Conservation (phyloP, 2,329 filamentous ascomycete genomes). For the Diaporthe citriasiana region DNA sequence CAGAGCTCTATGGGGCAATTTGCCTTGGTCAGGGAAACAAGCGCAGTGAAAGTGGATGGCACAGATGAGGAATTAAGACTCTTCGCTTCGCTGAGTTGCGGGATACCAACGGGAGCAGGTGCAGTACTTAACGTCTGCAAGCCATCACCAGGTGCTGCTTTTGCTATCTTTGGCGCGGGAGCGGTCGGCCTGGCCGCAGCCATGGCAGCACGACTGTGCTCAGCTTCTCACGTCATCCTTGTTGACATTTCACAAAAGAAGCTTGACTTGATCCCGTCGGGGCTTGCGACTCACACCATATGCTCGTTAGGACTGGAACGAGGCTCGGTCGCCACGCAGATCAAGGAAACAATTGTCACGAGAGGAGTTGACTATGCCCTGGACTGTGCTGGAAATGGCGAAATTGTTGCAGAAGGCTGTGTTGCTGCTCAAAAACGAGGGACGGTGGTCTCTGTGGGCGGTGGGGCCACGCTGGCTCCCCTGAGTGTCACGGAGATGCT, state of each 20-base stretch:
- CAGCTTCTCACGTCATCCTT: slow-evolving; percentile 31
- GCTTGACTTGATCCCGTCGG: slow-evolving; percentile 34
- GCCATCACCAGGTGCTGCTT: slow-evolving; percentile 26
- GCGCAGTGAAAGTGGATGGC: slow-evolving; percentile 35
- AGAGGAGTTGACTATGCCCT: slow-evolving; percentile 34
- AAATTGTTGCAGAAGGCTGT: slow-evolving; percentile 29
- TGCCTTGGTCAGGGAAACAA: slow-evolving; percentile 36
- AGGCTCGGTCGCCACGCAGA: slow-evolving; percentile 25
- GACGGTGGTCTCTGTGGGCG: slow-evolving; percentile 33
- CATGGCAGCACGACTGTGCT: slow-evolving; percentile 29
- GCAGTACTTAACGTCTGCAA: slow-evolving; percentile 33
- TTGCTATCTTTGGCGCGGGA: slow-evolving; percentile 38
- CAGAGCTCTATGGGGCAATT: slow-evolving; percentile 39
- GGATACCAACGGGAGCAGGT: slow-evolving; percentile 38
- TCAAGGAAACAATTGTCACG: neutral
- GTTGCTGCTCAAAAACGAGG: slow-evolving; percentile 22
- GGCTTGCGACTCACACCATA: slow-evolving; percentile 15
- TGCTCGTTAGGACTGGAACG: slow-evolving; percentile 8
- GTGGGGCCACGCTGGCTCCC: neutral
- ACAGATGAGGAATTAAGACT: slow-evolving; percentile 33
- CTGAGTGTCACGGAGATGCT: slow-evolving; percentile 23
- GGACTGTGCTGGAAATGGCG: slow-evolving; percentile 37
- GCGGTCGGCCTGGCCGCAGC: slow-evolving; percentile 38
- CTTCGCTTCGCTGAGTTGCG: slow-evolving; percentile 38
- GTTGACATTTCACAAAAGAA: slow-evolving; percentile 36